These are phyloP conservation scores for Citrus reticulata DNA, from an alignment of 345 rosid species.

Conservation along the genomic window DNA sequence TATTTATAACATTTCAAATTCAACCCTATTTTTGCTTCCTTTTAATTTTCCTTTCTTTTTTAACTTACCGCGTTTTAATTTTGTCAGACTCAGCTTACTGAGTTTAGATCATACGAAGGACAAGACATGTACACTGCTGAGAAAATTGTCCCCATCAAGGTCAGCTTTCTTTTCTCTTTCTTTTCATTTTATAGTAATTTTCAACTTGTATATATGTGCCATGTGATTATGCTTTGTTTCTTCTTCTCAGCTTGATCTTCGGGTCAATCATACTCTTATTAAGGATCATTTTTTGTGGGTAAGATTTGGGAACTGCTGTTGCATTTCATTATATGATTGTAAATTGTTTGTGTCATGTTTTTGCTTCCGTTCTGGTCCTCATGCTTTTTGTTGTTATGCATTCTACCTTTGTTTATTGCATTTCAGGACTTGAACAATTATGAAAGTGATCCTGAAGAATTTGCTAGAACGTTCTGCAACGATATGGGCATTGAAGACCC, in stretches of 20 bases:
- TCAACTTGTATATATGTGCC: background rate
- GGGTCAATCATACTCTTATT: slow-evolving; percentile 85
- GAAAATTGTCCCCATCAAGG: slow-evolving; percentile 95
- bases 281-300: slow-evolving; percentile 96
- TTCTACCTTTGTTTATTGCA: background rate
- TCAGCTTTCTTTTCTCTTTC: slow-evolving; percentile 12
- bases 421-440: slow-evolving; percentile 85
- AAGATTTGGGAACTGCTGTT: slow-evolving; percentile 10
- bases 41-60: background rate
- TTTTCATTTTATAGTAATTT: background rate
- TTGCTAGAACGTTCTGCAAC: slow-evolving; percentile 79
- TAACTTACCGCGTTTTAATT: background rate
- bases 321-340: background rate
- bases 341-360: background rate
- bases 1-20: background rate
- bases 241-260: slow-evolving; percentile 82
- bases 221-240: slow-evolving; percentile 11
- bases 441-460: slow-evolving; percentile 93
- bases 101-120: slow-evolving; percentile 84
- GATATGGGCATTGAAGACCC: slow-evolving; percentile 89
- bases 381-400: background rate
- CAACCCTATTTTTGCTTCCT: background rate
- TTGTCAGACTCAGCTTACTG: slow-evolving; percentile 73
- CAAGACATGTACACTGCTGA: slow-evolving; percentile 92
- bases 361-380: background rate